Base-by-base conservation (phyloP, 2,329 filamentous ascomycete genomes). In the Fusarium mundagurra region DNA sequence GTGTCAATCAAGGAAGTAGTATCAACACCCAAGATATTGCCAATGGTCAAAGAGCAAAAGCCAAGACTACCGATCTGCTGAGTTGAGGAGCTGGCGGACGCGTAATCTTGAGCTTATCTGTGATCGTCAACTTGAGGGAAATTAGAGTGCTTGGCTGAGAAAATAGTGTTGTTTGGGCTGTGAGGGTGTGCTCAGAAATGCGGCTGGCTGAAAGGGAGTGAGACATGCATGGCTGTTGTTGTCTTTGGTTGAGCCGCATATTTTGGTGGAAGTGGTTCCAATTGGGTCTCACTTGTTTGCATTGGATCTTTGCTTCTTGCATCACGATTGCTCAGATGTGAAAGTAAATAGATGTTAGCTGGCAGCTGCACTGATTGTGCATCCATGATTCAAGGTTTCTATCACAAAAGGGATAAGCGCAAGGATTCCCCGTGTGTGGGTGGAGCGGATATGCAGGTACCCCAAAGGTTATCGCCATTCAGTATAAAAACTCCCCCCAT, bases 401-500 rank as follows among this genome's bases (percentile, higher is more conserved):
- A 60, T 44, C 48, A 27, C 27, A 64, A 58, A 43, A n/a, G 33
- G 36, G 51, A 38, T 45, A 65, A 48, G 53, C 27, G 41, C 31
- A 60, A 36, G 43, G n/a, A 51, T 51, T 67, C 51, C 34, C 41
- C 12, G 27, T 44, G 64, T 17, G 45, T 47, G 54, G 41, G 53
- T 45, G 67, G 67, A 63, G 64, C 67, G 55, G 66, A 50, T 71
- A 70, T 70, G 67, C 67, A 70, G 67, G 67, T 71, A 71, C 67
- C 39, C 44, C 69, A 71, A 54, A 70, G 59, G 51, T 65, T 70
- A 45, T 65, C 43, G 24, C 39, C 50, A n/a, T 50, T 18, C 65
- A 53, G 29, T n/a, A 58, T 36, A 64, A 69, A 24, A 31, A 17
- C 13, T 12, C 57, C 10, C 10, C 27, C 4, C 6, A 45, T 3